These are phyloP conservation scores for Rhazya stricta DNA, from an alignment of 257 asterid genomes.

Conservation along the genomic window DNA sequence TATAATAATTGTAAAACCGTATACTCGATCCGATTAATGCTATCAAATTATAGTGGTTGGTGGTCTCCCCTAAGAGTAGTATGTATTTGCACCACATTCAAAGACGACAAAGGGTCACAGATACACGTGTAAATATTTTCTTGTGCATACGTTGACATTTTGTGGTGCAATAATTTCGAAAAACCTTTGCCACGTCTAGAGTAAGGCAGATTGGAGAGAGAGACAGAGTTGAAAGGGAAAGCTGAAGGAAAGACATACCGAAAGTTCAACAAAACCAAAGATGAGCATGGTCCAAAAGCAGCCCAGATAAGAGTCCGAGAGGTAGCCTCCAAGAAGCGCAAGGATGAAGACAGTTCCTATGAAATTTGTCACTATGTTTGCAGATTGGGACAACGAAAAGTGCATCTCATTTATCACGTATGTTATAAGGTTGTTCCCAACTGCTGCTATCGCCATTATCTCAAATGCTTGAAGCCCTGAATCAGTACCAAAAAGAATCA, in stretches of 20 bases:
- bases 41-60: too few relatives aligned
- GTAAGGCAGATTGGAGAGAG: not conserved
- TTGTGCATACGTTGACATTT: not conserved
- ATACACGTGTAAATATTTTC: not conserved
- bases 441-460: slow-evolving; percentile 97
- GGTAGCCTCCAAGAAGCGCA: slow-evolving; percentile 81
- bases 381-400: slow-evolving; percentile 69
- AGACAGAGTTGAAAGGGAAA: not conserved
- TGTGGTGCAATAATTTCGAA: slow-evolving; percentile 5
- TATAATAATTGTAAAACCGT: too few relatives aligned
- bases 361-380: slow-evolving; percentile 85
- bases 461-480: slow-evolving; percentile 91
- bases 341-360: slow-evolving; percentile 77
- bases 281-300: slow-evolving; percentile 92
- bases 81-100: slow-evolving; percentile 22
- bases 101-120: slow-evolving; percentile 1
- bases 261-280: slow-evolving; percentile 80
- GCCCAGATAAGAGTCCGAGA: slow-evolving; percentile 88
- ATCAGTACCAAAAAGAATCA: not conserved
- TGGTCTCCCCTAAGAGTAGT: not conserved
- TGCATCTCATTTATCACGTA: slow-evolving; percentile 93
- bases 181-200: not conserved
- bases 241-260: slow-evolving; percentile 33
- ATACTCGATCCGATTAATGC: too few relatives aligned
- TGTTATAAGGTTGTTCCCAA: slow-evolving; percentile 89